These are phyloP conservation scores for Salix suchowensis DNA, from an alignment of 345 rosid species.

Conservation along the genomic window DNA sequence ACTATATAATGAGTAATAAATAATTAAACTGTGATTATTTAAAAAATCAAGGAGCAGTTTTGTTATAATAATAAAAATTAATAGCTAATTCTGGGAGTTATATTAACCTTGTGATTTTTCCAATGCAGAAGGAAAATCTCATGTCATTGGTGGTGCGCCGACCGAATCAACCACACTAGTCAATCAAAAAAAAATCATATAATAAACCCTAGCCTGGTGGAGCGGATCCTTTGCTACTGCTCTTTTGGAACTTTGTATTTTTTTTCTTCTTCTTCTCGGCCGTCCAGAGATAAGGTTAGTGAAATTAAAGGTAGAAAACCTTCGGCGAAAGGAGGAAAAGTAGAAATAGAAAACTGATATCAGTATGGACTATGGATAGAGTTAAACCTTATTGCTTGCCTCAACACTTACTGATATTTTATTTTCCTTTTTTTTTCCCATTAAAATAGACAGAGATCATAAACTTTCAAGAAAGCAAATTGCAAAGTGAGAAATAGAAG, in stretches of 20 bases:
- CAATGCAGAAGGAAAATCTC: neutral
- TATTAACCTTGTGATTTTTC: neutral
- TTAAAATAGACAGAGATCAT: neutral
- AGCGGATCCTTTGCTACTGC: neutral
- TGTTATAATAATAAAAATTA: no score
- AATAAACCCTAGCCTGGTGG: neutral
- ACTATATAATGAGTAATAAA: no score
- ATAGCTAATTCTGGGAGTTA: no score
- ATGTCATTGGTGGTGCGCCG: constrained; percentile 10
- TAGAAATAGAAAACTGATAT: neutral
- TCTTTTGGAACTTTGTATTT: neutral
- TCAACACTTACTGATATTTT: neutral
- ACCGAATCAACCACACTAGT: constrained; percentile 9
- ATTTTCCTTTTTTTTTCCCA: neutral
- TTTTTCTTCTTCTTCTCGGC: constrained; percentile 1
- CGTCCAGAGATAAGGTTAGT: constrained; percentile 21
- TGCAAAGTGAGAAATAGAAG: neutral
- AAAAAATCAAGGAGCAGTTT: no score
- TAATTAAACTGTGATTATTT: no score
- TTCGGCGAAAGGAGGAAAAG: neutral
- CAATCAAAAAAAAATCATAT: constrained; percentile 1
- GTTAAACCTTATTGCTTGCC: constrained; percentile 1
- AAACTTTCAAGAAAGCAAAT: constrained; percentile 5
- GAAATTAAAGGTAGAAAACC: constrained; percentile 6
- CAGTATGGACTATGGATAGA: neutral